Evolutionary conservation across 1,139 yeast species (phyloP).

Genomic region (Candida smagusa): DNA sequence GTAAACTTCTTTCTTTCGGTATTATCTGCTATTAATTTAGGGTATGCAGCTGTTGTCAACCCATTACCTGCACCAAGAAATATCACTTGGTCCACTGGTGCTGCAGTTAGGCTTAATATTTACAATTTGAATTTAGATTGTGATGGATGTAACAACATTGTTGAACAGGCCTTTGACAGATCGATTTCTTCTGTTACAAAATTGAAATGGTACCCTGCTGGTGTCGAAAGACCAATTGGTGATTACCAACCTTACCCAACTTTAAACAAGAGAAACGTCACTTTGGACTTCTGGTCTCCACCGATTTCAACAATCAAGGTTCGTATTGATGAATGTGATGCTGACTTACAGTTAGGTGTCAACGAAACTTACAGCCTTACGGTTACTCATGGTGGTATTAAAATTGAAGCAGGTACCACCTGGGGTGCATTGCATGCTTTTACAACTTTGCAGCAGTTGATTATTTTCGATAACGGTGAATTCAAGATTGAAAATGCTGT

Average conservation of each 20-base stretch:
- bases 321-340: slow-evolving; percentile 21
- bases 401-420: slow-evolving; percentile 30
- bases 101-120: slow-evolving; percentile 8
- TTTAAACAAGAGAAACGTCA: not conserved
- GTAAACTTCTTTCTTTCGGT: slow-evolving; percentile 1
- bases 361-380: slow-evolving; percentile 38
- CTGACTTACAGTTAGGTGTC: slow-evolving; percentile 38
- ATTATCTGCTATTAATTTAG: slow-evolving; percentile 2
- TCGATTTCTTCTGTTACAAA: slow-evolving; percentile 14
- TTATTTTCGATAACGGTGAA: slow-evolving; percentile 23
- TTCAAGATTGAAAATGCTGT: slow-evolving; percentile 34
- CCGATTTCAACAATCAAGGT: slow-evolving; percentile 9
- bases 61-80: slow-evolving; percentile 22
- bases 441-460: slow-evolving; percentile 42
- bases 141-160: slow-evolving; percentile 5
- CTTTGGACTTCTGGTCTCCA: not conserved
- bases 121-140: slow-evolving; percentile 6
- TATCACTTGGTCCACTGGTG: slow-evolving; percentile 16
- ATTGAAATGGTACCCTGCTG: slow-evolving; percentile 28
- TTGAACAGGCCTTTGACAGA: slow-evolving; percentile 19
- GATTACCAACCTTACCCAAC: slow-evolving; percentile 9
- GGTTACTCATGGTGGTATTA: slow-evolving; percentile 15
- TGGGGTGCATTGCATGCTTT: slow-evolving; percentile 50
- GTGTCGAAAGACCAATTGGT: slow-evolving; percentile 18
- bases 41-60: slow-evolving; percentile 15